A percentile compares a stretch with the other conserved stretches of the same genome.
These are phyloP conservation scores for Bombardia bombarda DNA, from an alignment of 495 filamentous ascomycete genomes.

Conservation along the genomic window DNA sequence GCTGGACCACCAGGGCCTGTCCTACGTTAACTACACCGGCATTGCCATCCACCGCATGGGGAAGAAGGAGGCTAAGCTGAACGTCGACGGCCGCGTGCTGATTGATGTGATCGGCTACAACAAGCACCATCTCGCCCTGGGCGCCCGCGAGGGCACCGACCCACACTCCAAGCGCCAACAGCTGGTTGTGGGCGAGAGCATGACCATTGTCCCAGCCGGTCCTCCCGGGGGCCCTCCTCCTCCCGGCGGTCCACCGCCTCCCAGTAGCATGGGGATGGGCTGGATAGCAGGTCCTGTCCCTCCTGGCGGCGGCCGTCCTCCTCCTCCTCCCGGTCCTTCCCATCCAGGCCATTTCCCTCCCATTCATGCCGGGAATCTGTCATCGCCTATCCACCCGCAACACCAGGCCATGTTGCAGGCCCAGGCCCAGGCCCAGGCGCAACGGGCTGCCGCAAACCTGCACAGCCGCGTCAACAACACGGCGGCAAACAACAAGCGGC, in stretches of 20 bases:
- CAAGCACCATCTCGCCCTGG: conserved; percentile 25
- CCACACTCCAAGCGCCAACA: conserved; percentile 6
- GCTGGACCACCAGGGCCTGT: conserved; percentile 27
- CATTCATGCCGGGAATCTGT: too few relatives aligned
- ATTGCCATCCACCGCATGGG: conserved; percentile 16
- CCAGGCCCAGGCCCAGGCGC: too few relatives aligned
- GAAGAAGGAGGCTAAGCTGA: conserved; percentile 12
- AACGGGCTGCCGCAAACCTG: too few relatives aligned
- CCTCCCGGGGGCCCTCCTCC: too few relatives aligned
- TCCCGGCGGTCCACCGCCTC: too few relatives aligned
- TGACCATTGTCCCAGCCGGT: too few relatives aligned
- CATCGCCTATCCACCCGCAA: too few relatives aligned
- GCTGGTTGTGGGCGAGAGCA: conserved; percentile 7
- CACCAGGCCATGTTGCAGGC: too few relatives aligned
- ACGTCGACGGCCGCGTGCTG: conserved; percentile 28
- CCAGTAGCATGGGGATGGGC: too few relatives aligned
- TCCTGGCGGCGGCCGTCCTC: neutral
- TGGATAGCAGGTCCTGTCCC: neutral
- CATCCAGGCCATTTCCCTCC: too few relatives aligned
- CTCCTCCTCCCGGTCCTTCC: neutral
- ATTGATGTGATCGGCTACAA: conserved; percentile 31
- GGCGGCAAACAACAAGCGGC: conserved; percentile 4
- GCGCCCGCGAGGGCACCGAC: conserved; percentile 16
- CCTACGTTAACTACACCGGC: conserved; percentile 24
- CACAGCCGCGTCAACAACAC: too few relatives aligned